These are phyloP conservation scores for Madurella fahalii DNA, from an alignment of 2,329 filamentous ascomycete genomes.

Conservation along the genomic window DNA sequence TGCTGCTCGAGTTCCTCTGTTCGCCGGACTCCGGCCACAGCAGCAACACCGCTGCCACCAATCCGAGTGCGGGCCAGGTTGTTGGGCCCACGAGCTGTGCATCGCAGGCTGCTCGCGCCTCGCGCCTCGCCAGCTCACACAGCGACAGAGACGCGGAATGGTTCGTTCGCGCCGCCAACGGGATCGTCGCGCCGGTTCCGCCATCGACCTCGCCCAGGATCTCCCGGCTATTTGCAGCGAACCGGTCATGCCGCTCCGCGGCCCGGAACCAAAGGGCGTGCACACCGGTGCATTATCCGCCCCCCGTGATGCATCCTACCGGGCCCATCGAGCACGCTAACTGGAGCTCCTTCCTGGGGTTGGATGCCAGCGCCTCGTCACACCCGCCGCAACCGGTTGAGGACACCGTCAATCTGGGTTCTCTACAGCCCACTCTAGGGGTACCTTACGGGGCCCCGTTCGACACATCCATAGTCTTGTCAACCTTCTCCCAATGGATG, in stretches of 20 bases:
- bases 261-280: neutral
- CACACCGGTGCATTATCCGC: neutral
- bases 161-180: neutral
- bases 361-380: neutral
- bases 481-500: too few species aligned
- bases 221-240: neutral
- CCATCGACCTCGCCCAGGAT: neutral
- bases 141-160: neutral
- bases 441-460: too few species aligned
- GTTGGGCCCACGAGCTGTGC: neutral
- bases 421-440: neutral
- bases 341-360: neutral
- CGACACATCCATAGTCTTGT: too few species aligned
- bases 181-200: neutral
- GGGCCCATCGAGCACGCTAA: neutral
- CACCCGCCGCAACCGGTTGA: neutral
- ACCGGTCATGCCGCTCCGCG: neutral
- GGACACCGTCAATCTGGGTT: neutral
- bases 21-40: neutral
- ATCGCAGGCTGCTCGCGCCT: neutral
- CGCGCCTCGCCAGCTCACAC: neutral
- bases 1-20: neutral
- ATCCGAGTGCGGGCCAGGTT: neutral
- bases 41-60: neutral
- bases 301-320: neutral